A percentile compares a stretch with the other conserved stretches of the same genome.
These are phyloP conservation scores for Penicillium atrosanguineum DNA, from an alignment of 495 filamentous ascomycete species.

Conservation along the genomic window DNA sequence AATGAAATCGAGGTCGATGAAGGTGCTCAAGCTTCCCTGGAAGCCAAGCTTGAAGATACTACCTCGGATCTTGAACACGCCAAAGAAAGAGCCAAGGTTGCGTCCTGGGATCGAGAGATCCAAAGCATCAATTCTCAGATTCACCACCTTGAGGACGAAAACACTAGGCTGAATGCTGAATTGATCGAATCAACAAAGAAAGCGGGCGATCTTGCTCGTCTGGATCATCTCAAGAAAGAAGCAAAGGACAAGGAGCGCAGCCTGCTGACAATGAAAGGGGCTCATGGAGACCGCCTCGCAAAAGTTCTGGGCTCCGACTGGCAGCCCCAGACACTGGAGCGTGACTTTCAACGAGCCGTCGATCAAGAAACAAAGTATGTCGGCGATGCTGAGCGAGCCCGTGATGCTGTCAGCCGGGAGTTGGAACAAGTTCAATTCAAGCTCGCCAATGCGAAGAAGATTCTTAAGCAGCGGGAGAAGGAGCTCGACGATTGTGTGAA, in stretches of 20 bases:
- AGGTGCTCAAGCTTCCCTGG: constrained; percentile 70
- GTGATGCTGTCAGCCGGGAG: constrained; percentile 67
- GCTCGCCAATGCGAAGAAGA: constrained; percentile 60
- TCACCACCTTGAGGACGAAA: constrained; percentile 64
- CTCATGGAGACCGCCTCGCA: constrained; percentile 67
- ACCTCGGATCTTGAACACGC: constrained; percentile 58
- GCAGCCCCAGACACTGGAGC: constrained; percentile 67
- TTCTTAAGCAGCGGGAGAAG: constrained; percentile 58
- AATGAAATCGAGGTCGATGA: constrained; percentile 76
- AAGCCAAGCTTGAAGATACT: constrained; percentile 68
- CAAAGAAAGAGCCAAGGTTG: constrained; percentile 56
- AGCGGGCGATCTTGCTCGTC: constrained; percentile 71
- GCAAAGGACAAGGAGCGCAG: constrained; percentile 66
- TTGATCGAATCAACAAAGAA: constrained; percentile 75
- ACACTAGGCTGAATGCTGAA: constrained; percentile 66
- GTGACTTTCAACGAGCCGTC: constrained; percentile 64
- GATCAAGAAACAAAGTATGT: constrained; percentile 52
- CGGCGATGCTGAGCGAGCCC: constrained; percentile 60
- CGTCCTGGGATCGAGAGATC: constrained; percentile 67
- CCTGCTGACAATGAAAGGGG: constrained; percentile 70
- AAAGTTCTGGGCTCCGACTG: constrained; percentile 61
- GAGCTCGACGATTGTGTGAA: constrained; percentile 59
- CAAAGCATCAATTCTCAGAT: constrained; percentile 60
- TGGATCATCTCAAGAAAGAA: constrained; percentile 77
- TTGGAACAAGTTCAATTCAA: constrained; percentile 76